phyloP scores from a whole-genome alignment of 306 rosid species.

The Vigna reflexopilosa region DNA sequence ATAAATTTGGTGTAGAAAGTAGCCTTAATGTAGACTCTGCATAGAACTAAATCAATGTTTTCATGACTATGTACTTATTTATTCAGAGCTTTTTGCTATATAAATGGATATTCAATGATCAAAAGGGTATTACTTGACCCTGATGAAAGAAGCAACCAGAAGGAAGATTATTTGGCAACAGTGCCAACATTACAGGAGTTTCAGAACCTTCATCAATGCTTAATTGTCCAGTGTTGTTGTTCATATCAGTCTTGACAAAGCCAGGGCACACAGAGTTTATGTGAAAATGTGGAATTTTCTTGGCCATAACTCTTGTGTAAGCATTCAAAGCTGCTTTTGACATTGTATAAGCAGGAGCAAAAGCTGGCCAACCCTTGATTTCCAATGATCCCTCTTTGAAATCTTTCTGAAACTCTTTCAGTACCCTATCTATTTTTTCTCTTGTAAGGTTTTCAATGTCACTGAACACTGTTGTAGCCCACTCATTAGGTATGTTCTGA shows the following conservation, averaged over 20 bases:
- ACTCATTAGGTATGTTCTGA: conserved; percentile 48
- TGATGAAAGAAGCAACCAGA: conserved; percentile 50
- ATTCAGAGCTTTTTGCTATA: background rate
- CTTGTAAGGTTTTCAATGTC: conserved; percentile 46
- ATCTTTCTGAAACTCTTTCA: conserved; percentile 48
- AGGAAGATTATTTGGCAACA: conserved; percentile 37
- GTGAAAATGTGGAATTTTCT: conserved; percentile 41
- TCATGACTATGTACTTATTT: background rate
- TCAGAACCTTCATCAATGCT: conserved; percentile 54
- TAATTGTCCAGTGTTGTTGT: conserved; percentile 40
- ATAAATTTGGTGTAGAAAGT: background rate
- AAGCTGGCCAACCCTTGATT: conserved; percentile 50
- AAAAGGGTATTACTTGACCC: conserved; percentile 45
- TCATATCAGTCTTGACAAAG: conserved; percentile 55
- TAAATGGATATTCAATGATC: background rate
- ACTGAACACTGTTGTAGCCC: conserved; percentile 42
- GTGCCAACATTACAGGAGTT: conserved; percentile 46
- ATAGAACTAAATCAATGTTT: background rate
- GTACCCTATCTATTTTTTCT: conserved; percentile 43
- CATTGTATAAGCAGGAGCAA: conserved; percentile 45
- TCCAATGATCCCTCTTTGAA: conserved; percentile 48
- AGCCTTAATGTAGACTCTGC: background rate
- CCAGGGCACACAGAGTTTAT: conserved; percentile 58
- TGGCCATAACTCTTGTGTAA: conserved; percentile 54
- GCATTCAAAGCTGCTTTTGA: conserved; percentile 58